phyloP scores from a whole-genome alignment of 2,329 filamentous ascomycete species.

The Hawksworthiomyces lignivorus region DNA sequence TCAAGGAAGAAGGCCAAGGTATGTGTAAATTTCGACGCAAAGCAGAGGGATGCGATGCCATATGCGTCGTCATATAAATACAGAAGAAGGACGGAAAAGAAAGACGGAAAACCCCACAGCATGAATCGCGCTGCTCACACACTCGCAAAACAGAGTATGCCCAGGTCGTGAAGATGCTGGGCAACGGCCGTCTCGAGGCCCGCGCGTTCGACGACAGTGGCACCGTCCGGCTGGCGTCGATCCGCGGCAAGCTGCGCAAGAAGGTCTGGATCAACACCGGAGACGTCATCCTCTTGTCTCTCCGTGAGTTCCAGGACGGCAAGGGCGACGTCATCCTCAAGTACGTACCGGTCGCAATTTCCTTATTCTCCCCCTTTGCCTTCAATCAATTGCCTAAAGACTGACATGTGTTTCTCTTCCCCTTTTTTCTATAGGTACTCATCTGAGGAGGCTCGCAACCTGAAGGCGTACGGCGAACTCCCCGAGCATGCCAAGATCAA shows the following conservation, averaged over 20 bases:
- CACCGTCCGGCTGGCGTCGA: slow-evolving; percentile 62
- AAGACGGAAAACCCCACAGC: no score
- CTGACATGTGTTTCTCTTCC: no score
- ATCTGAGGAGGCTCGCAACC: slow-evolving; percentile 85
- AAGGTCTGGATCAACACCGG: slow-evolving; percentile 96
- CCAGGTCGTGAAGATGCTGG: slow-evolving; percentile 54
- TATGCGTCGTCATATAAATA: no score
- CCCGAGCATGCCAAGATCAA: slow-evolving; percentile 99
- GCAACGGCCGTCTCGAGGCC: slow-evolving; percentile 72
- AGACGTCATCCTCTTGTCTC: slow-evolving; percentile 79
- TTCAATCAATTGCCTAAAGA: no score
- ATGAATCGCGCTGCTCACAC: slow-evolving; percentile 10
- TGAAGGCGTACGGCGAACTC: slow-evolving; percentile 93
- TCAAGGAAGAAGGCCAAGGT: slow-evolving; percentile 94
- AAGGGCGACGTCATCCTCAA: slow-evolving; percentile 92
- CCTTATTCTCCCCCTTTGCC: not conserved
- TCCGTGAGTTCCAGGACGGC: slow-evolving; percentile 80
- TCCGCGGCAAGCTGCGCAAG: slow-evolving; percentile 92
- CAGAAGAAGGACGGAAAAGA: no score
- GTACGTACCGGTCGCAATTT: slow-evolving; percentile 37
- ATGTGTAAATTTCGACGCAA: no score
- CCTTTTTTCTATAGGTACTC: slow-evolving; percentile 40
- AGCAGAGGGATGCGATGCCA: no score
- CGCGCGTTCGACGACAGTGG: slow-evolving; percentile 92
- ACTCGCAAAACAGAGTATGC: slow-evolving; percentile 38